Evolutionary conservation across 148 eudicot species (phyloP).

Genomic region (Linanthus parryae): DNA sequence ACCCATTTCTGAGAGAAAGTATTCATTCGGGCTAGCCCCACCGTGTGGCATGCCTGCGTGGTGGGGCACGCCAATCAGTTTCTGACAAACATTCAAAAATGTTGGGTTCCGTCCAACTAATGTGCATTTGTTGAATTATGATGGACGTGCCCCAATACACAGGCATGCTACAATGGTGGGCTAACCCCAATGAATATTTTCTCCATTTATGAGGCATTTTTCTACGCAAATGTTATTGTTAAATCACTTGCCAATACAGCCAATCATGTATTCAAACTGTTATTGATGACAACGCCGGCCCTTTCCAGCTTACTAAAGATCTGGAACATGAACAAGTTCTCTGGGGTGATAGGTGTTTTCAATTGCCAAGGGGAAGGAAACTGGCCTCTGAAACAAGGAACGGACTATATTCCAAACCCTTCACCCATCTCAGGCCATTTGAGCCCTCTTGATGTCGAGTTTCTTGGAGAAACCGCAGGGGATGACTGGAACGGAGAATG

Average conservation of each 20-base stretch:
- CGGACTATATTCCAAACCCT: background rate
- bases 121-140: background rate
- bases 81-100: no score
- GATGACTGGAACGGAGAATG: slow-evolving; percentile 41
- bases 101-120: background rate
- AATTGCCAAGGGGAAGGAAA: slow-evolving; percentile 25
- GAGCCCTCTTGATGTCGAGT: slow-evolving; percentile 42
- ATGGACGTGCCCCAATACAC: background rate
- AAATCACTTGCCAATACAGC: no score
- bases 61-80: no score
- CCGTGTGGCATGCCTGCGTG: no score
- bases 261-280: no score
- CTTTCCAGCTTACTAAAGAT: slow-evolving; percentile 19
- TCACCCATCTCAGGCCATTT: slow-evolving; percentile 24
- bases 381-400: slow-evolving; percentile 6
- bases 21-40: no score
- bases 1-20: background rate
- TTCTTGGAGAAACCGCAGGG: slow-evolving; percentile 31
- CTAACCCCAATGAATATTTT: background rate
- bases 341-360: slow-evolving; percentile 23
- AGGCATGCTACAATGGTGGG: background rate
- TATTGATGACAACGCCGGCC: background rate
- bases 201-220: no score
- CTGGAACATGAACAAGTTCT: slow-evolving; percentile 26
- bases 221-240: no score